Conservation (phyloP, 2,329 filamentous ascomycete species). For the Amesomyces nigricolor region DNA sequence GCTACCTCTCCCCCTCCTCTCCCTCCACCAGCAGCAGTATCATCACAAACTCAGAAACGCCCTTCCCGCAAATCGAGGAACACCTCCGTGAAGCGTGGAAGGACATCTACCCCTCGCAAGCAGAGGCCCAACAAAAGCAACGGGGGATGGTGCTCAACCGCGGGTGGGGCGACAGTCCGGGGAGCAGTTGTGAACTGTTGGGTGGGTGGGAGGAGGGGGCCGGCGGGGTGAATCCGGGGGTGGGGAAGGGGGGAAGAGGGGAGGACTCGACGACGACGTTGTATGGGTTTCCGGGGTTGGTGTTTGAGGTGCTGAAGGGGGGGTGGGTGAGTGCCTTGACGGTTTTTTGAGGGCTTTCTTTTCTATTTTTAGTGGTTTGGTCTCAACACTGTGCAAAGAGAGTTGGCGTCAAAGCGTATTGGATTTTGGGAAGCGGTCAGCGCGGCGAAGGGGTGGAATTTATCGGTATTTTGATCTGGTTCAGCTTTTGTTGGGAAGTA, state of each 20-base stretch:
- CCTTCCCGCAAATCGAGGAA: constrained; percentile 67
- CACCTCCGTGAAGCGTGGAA: constrained; percentile 66
- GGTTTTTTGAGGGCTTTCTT: constrained; percentile 57
- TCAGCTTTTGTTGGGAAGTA: no score
- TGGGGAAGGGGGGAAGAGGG: constrained; percentile 35
- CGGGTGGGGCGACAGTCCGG: constrained; percentile 86
- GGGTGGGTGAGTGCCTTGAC: constrained; percentile 84
- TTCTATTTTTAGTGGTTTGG: no score
- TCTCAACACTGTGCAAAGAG: no score
- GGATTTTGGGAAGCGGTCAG: no score
- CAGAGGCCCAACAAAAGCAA: constrained; percentile 48
- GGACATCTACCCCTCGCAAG: constrained; percentile 53
- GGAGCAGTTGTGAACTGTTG: constrained; percentile 79
- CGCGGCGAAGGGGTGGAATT: no score
- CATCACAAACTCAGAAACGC: constrained; percentile 65
- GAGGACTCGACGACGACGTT: constrained; percentile 69
- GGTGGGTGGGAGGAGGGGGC: constrained; percentile 77
- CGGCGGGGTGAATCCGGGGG: constrained; percentile 42
- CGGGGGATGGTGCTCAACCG: constrained; percentile 84
- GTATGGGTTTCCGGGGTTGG: constrained; percentile 86
- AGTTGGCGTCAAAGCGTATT: no score
- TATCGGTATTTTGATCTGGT: no score
- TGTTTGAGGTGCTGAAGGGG: constrained; percentile 95
- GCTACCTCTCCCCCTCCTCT: constrained; percentile 45
- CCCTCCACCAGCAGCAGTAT: constrained; percentile 32